These are phyloP conservation scores for Huntiella savannae DNA, from an alignment of 2,329 filamentous ascomycete genomes.

Conservation along the genomic window DNA sequence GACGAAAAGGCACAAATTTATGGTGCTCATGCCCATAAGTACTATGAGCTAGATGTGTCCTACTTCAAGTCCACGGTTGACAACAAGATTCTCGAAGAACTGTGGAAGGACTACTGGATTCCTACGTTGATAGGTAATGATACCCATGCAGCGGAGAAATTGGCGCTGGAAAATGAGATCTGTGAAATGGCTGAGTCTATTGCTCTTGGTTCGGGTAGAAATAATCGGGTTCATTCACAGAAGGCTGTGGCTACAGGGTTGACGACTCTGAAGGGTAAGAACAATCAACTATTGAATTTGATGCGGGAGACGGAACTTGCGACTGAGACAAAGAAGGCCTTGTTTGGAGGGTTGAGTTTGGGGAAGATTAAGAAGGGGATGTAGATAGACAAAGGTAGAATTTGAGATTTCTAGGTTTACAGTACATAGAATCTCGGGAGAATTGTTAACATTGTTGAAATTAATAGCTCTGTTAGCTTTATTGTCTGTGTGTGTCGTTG, in stretches of 20 bases:
- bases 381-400: neutral
- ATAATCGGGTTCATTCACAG: no score
- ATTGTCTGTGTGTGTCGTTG: neutral
- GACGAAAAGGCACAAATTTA: conserved; percentile 92
- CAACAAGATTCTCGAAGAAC: conserved; percentile 60
- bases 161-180: no score
- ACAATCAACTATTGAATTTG: conserved; percentile 36
- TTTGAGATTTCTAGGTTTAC: neutral
- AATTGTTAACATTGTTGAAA: neutral
- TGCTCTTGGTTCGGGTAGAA: no score
- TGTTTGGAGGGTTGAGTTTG: conserved; percentile 9
- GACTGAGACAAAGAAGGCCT: conserved; percentile 8
- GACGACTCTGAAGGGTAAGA: no score
- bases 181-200: no score
- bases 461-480: neutral
- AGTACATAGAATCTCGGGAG: neutral
- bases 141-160: conserved; percentile 80
- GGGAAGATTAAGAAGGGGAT: neutral
- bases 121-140: conserved; percentile 80
- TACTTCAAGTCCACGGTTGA: conserved; percentile 92
- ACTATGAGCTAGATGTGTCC: conserved; percentile 80
- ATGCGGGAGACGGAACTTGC: conserved; percentile 42
- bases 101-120: conserved; percentile 99
- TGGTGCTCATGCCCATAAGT: conserved; percentile 73
- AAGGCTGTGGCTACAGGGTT: no score